A percentile compares a stretch with the other conserved stretches of the same genome.
Conservation (phyloP, 2,329 filamentous ascomycete species). For the Fonsecaea monophora region DNA sequence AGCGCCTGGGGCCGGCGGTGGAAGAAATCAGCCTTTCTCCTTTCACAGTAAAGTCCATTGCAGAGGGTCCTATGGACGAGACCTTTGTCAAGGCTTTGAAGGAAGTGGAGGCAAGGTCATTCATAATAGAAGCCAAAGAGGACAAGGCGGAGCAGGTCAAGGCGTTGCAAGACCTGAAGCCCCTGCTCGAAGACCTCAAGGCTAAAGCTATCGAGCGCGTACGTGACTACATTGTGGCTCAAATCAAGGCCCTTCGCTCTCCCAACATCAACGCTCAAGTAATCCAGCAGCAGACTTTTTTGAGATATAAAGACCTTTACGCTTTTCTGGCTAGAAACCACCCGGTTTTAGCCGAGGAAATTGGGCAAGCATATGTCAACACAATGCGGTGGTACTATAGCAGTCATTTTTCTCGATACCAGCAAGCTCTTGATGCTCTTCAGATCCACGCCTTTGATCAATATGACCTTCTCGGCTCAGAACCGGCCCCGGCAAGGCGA, state of each 20-base stretch:
- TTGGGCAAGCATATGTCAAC: constrained; percentile 91
- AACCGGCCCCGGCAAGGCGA: constrained; percentile 70
- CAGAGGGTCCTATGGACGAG: constrained; percentile 88
- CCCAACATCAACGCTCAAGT: constrained; percentile 97
- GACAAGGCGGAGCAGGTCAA: constrained; percentile 70
- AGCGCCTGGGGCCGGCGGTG: constrained; percentile 82
- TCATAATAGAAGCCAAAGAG: constrained; percentile 71
- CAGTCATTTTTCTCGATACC: constrained; percentile 88
- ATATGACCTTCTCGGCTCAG: constrained; percentile 80
- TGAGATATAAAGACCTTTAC: constrained; percentile 87
- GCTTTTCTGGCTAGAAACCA: constrained; percentile 84
- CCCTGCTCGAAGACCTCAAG: constrained; percentile 81
- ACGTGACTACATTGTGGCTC: constrained; percentile 89
- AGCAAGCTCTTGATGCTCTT: constrained; percentile 80
- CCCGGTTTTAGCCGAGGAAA: constrained; percentile 82
- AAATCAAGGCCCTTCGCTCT: constrained; percentile 91
- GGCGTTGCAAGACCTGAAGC: constrained; percentile 81
- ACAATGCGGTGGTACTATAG: constrained; percentile 99
- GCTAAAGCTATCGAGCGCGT: constrained; percentile 86
- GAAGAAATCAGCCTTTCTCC: constrained; percentile 92
- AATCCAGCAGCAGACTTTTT: constrained; percentile 89
- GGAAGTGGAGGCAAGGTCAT: constrained; percentile 81
- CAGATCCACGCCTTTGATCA: constrained; percentile 83
- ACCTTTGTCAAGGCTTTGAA: constrained; percentile 81
- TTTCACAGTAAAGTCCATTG: constrained; percentile 79